These are phyloP conservation scores for Pleurotus giganteus DNA, from an alignment of 768 basidiomycete species.

Conservation along the genomic window DNA sequence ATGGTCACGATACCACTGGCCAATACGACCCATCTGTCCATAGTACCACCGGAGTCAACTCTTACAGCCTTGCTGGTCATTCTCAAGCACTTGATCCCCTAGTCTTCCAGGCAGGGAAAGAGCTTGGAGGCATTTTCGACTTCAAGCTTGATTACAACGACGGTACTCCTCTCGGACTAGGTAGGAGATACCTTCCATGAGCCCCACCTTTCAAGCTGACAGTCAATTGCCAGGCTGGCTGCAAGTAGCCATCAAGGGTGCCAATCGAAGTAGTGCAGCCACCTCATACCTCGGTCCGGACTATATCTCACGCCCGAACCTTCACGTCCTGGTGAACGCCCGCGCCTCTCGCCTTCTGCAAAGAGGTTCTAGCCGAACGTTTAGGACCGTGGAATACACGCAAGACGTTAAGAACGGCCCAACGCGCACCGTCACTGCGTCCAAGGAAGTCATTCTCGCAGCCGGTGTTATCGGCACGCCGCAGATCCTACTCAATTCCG, in stretches of 20 bases:
- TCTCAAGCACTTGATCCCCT: constrained; percentile 15
- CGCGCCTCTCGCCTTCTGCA: constrained; percentile 13
- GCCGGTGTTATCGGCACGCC: constrained; percentile 50
- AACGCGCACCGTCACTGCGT: constrained; percentile 43
- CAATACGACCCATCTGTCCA: constrained; percentile 27
- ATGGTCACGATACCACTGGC: constrained; percentile 23
- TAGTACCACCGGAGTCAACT: constrained; percentile 18
- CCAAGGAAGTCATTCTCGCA: constrained; percentile 55
- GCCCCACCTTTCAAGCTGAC: too few relatives aligned
- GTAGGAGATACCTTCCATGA: too few relatives aligned
- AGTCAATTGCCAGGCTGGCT: constrained; percentile 16
- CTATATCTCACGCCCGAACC: constrained; percentile 21
- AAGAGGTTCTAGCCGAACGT: constrained; percentile 3
- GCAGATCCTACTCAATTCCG: constrained; percentile 50
- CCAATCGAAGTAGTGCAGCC: constrained; percentile 20
- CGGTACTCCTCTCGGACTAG: constrained; percentile 27
- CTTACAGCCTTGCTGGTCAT: constrained; percentile 20
- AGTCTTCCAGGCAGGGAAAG: constrained; percentile 22
- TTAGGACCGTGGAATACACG: constrained; percentile 28
- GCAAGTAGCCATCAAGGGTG: constrained; percentile 16
- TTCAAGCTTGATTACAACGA: constrained; percentile 32
- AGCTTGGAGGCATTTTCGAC: constrained; percentile 22
- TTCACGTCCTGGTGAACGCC: constrained; percentile 21
- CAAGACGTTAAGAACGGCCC: constrained; percentile 22
- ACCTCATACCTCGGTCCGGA: constrained; percentile 23